Evolutionary conservation across 257 asterid species (phyloP).

Genomic region (Solanum bulbocastanum): DNA sequence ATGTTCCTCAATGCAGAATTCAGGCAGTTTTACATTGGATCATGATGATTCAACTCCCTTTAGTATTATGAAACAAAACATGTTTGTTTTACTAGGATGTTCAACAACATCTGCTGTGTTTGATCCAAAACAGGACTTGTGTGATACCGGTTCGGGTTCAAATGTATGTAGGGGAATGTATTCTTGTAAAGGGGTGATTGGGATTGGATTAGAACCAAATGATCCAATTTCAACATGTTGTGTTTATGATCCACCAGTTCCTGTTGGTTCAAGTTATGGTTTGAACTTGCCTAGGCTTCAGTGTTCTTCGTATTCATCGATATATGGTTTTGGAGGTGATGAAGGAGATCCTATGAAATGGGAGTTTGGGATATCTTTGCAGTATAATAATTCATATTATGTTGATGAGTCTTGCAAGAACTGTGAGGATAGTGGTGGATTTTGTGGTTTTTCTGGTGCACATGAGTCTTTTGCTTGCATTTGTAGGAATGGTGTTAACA

Average conservation of each 20-base stretch:
- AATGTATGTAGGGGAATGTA: slow-evolving; percentile 50
- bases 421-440: slow-evolving; percentile 65
- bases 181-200: slow-evolving; percentile 40
- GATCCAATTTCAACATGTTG: slow-evolving; percentile 53
- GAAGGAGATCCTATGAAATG: slow-evolving; percentile 73
- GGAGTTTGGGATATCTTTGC: slow-evolving; percentile 55
- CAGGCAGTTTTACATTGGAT: slow-evolving; percentile 44
- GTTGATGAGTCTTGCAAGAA: slow-evolving; percentile 31
- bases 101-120: slow-evolving; percentile 55
- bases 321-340: slow-evolving; percentile 63
- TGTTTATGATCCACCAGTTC: slow-evolving; percentile 34
- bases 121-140: slow-evolving; percentile 38
- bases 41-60: slow-evolving; percentile 31
- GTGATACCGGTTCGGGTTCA: slow-evolving; percentile 51
- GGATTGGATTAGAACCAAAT: slow-evolving; percentile 51
- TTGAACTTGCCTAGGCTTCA: slow-evolving; percentile 69
- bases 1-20: slow-evolving; percentile 65
- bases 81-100: slow-evolving; percentile 55
- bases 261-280: slow-evolving; percentile 29
- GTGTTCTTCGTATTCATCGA: slow-evolving; percentile 52
- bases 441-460: slow-evolving; percentile 49
- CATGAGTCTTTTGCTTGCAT: slow-evolving; percentile 40
- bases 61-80: slow-evolving; percentile 21
- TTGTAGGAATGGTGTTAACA: slow-evolving; percentile 44
- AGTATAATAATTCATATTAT: slow-evolving; percentile 23